phyloP scores from a whole-genome alignment of 2,329 filamentous ascomycete genomes.

The Pseudogymnoascus sp. region DNA sequence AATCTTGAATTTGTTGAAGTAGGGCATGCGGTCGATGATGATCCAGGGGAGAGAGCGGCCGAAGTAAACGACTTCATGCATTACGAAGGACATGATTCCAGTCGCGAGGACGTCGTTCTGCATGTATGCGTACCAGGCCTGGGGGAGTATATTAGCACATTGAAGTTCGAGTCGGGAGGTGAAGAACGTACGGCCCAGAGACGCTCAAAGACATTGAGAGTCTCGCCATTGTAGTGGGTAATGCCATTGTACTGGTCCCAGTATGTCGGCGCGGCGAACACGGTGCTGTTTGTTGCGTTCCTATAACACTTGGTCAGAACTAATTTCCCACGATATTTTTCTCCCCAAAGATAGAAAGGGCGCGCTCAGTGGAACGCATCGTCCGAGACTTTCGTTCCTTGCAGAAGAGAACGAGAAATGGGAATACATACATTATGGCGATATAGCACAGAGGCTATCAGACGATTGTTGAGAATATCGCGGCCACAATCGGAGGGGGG shows the following conservation, averaged over 20 bases:
- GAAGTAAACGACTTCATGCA: constrained; percentile 95
- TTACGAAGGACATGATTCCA: constrained; percentile 91
- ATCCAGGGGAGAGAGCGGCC: constrained; percentile 83
- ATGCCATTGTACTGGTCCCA: constrained; percentile 53
- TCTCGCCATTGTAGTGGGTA: constrained; percentile 62
- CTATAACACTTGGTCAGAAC: neutral
- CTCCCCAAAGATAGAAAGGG: neutral
- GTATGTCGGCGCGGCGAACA: constrained; percentile 31
- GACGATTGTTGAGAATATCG: neutral
- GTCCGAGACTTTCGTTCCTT: neutral
- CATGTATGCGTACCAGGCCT: constrained; percentile 95
- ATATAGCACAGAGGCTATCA: constrained; percentile 4
- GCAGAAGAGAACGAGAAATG: neutral
- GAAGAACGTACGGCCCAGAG: constrained; percentile 66
- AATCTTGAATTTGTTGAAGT: constrained; percentile 90
- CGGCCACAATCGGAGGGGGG: neutral
- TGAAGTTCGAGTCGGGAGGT: neutral
- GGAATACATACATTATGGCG: neutral
- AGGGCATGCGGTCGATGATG: constrained; percentile 79
- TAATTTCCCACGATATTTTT: constrained; percentile 3
- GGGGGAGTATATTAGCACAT: constrained; percentile 18
- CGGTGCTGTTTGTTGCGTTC: neutral
- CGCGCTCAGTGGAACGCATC: neutral
- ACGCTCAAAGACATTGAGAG: constrained; percentile 77
- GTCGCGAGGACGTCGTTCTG: constrained; percentile 95